phyloP scores from a whole-genome alignment of 768 basidiomycete species.

The Pleurotus tuoliensis region DNA sequence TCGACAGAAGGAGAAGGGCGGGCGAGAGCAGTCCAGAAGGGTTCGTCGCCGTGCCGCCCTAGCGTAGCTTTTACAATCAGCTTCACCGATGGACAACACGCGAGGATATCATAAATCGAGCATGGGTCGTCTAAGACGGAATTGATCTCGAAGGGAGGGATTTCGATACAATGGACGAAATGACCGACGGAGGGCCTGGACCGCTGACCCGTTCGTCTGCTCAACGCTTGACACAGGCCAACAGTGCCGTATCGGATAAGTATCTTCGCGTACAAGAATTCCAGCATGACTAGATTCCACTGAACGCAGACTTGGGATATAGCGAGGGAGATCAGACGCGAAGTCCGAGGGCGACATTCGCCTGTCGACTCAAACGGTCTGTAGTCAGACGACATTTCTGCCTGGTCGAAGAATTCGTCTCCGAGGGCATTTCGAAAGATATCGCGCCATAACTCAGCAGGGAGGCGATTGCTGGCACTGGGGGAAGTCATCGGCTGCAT shows the following conservation, averaged over 20 bases:
- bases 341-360: neutral
- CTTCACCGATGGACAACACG: neutral
- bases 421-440: neutral
- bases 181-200: neutral
- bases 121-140: neutral
- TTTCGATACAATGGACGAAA: slow-evolving; percentile 1
- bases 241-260: neutral
- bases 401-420: neutral
- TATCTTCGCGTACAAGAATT: slow-evolving; percentile 2
- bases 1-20: neutral
- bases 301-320: slow-evolving; percentile 1
- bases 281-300: neutral
- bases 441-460: slow-evolving; percentile 3
- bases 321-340: neutral
- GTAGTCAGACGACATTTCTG: slow-evolving; percentile 2
- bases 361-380: neutral
- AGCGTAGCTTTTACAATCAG: neutral
- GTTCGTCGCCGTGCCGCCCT: neutral
- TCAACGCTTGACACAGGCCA: neutral
- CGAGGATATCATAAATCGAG: slow-evolving; percentile 5
- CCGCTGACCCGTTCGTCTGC: neutral
- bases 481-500: no score
- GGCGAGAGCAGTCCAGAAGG: slow-evolving; percentile 3
- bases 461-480: neutral
- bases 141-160: neutral